These are phyloP conservation scores for Asterella californica DNA, from an alignment of 225 moss, liverwort and hornwort species.

Conservation along the genomic window DNA sequence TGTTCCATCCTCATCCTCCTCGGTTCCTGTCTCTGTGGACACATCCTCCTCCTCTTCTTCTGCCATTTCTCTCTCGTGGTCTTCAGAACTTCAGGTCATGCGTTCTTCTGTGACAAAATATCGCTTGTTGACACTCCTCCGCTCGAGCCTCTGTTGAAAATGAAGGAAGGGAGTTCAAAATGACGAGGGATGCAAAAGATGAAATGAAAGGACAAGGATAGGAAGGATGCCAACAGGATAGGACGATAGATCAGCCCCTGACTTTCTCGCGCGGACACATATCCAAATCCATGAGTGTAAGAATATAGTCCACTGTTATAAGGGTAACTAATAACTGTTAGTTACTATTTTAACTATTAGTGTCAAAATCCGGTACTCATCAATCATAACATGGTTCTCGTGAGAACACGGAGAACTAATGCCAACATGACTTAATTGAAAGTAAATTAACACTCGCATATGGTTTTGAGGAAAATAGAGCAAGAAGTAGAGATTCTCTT, in stretches of 20 bases:
- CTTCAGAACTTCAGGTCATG: neutral
- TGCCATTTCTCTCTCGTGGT: slow-evolving; percentile 28
- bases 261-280: neutral
- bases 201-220: neutral
- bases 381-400: too few relatives aligned
- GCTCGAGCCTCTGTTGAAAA: neutral
- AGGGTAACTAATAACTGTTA: too few relatives aligned
- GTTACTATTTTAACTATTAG: too few relatives aligned
- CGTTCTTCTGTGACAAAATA: neutral
- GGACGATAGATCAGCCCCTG: neutral
- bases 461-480: too few relatives aligned
- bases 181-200: neutral
- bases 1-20: slow-evolving; percentile 32
- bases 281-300: too few relatives aligned
- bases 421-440: too few relatives aligned
- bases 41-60: slow-evolving; percentile 41
- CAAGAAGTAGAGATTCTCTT: too few relatives aligned
- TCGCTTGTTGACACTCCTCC: neutral
- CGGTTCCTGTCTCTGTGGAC: slow-evolving; percentile 34
- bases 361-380: too few relatives aligned
- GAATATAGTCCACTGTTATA: too few relatives aligned
- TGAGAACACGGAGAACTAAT: too few relatives aligned
- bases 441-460: too few relatives aligned
- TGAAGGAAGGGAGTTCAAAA: neutral
- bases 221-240: neutral